Conservation (phyloP, 192 early-diverging fungal species). For the Chytriomyces sp. region DNA sequence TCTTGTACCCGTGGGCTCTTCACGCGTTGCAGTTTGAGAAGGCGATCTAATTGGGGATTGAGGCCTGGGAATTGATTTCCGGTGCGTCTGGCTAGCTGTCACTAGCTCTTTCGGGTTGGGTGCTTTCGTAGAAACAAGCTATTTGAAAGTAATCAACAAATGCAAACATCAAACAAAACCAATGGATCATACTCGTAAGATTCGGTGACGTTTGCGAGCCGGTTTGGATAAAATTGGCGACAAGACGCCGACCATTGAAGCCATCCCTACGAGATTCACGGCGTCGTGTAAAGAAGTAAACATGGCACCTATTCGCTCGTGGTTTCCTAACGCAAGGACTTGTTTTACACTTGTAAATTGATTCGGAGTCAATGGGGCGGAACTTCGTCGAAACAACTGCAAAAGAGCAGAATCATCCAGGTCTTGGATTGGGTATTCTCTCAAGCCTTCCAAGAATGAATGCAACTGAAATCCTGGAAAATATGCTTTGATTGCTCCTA, state of each 20-base stretch:
- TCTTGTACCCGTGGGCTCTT: too few relatives aligned
- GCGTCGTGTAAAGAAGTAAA: not conserved
- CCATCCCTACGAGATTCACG: not conserved
- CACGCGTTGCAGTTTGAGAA: too few relatives aligned
- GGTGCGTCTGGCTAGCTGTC: too few relatives aligned
- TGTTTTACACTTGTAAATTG: conserved; percentile 1
- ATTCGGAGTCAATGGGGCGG: not conserved
- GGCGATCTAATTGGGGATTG: too few relatives aligned
- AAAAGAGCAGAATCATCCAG: not conserved
- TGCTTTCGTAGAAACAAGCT: too few relatives aligned
- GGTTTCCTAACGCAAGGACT: not conserved
- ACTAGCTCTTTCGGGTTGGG: too few relatives aligned
- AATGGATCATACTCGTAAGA: too few relatives aligned
- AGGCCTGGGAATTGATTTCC: too few relatives aligned
- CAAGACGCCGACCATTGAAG: conserved; percentile 1
- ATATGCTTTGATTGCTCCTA: not conserved
- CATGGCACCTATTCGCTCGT: not conserved
- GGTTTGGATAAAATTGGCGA: conserved; percentile 19
- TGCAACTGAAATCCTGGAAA: conserved; percentile 15
- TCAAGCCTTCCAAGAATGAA: not conserved
- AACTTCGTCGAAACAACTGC: not conserved
- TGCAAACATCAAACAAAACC: too few relatives aligned
- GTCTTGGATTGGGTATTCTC: not conserved
- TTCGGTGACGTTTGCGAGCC: too few relatives aligned
- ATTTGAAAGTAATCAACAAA: too few relatives aligned